These are phyloP conservation scores for Trichoderma brevicompactum DNA, from an alignment of 2,329 filamentous ascomycete genomes.

Conservation along the genomic window DNA sequence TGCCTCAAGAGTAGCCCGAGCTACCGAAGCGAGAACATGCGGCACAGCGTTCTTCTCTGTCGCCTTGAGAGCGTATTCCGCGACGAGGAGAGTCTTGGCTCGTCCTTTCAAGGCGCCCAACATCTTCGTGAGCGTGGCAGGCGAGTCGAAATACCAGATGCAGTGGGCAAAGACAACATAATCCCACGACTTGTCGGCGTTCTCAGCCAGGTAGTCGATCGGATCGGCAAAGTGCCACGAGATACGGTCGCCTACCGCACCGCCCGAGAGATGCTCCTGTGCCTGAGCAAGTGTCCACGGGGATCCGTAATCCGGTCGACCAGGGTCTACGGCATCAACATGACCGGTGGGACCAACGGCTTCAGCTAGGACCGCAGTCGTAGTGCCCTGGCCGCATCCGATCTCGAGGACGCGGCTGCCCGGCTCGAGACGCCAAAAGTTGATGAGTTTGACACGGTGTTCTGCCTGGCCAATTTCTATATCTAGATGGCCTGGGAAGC, in stretches of 20 bases:
- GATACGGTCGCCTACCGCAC: slow-evolving; percentile 48
- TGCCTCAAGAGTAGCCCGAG: slow-evolving; percentile 50
- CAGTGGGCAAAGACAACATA: slow-evolving; percentile 55
- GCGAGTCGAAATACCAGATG: slow-evolving; percentile 58
- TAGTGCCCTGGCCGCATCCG: slow-evolving; percentile 64
- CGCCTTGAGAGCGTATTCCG: slow-evolving; percentile 42
- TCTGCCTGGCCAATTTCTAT: slow-evolving; percentile 37
- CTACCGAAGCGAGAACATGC: slow-evolving; percentile 57
- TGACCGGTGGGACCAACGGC: slow-evolving; percentile 49
- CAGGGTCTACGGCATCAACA: slow-evolving; percentile 59
- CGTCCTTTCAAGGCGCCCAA: slow-evolving; percentile 34
- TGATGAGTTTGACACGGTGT: slow-evolving; percentile 45
- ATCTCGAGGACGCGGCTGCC: slow-evolving; percentile 57
- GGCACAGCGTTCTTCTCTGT: slow-evolving; percentile 46
- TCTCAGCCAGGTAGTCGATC: slow-evolving; percentile 42
- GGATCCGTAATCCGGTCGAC: slow-evolving; percentile 52
- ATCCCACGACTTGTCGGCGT: slow-evolving; percentile 44
- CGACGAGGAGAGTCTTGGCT: slow-evolving; percentile 33
- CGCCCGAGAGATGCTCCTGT: slow-evolving; percentile 49
- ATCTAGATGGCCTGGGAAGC: slow-evolving; percentile 17
- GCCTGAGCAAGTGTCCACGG: slow-evolving; percentile 55
- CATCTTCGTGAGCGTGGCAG: slow-evolving; percentile 35
- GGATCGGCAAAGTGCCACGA: slow-evolving; percentile 49
- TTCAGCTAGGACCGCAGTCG: slow-evolving; percentile 57
- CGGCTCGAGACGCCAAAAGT: slow-evolving; percentile 43